Conservation (phyloP, 495 filamentous ascomycete species). For the Aspergillus haitiensis region DNA sequence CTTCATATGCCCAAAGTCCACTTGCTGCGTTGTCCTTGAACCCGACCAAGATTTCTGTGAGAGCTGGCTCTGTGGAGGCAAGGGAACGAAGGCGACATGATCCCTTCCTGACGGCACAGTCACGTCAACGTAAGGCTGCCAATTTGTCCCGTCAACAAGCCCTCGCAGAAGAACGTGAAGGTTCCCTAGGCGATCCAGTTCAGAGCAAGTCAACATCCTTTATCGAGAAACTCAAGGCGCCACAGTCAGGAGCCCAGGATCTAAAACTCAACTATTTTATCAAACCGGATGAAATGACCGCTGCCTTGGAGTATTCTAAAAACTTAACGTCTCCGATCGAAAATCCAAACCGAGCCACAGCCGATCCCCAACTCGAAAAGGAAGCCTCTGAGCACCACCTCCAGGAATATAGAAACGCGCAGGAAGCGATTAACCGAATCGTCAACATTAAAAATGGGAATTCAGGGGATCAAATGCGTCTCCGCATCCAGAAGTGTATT, state of each 20-base stretch:
- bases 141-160: conserved; percentile 71
- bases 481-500: conserved; percentile 80
- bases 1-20: conserved; percentile 34
- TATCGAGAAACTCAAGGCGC: conserved; percentile 72
- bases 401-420: conserved; percentile 36
- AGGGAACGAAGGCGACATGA: conserved; percentile 41
- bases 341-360: conserved; percentile 32
- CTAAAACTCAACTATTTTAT: conserved; percentile 72
- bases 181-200: conserved; percentile 70
- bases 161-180: conserved; percentile 61
- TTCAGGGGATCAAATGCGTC: conserved; percentile 70
- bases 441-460: conserved; percentile 70
- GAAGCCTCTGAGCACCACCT: conserved; percentile 32
- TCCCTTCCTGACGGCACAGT: conserved; percentile 57
- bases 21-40: conserved; percentile 32
- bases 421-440: conserved; percentile 74
- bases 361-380: conserved; percentile 48
- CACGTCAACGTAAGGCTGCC: conserved; percentile 73
- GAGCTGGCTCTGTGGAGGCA: conserved; percentile 42
- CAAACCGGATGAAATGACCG: conserved; percentile 59
- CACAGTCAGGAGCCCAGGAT: conserved; percentile 30
- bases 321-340: conserved; percentile 58
- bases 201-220: conserved; percentile 77
- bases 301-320: conserved; percentile 63
- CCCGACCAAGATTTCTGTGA: conserved; percentile 34